phyloP scores from a whole-genome alignment of 2,329 filamentous ascomycete species.

The Nemania sp. region DNA sequence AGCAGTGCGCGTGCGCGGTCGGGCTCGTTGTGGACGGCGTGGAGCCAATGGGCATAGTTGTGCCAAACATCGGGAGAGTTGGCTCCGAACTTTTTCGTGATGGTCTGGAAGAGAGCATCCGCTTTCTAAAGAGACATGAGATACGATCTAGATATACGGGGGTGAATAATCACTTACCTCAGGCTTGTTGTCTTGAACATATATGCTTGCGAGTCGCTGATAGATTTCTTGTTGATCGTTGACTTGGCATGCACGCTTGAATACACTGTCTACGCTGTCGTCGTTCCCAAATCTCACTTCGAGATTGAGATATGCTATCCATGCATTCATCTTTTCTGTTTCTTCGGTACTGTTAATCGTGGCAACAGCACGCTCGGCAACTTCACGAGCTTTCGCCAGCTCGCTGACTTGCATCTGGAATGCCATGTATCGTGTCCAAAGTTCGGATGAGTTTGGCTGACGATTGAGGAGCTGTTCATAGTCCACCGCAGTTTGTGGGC shows the following conservation, averaged over 20 bases:
- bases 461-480: constrained; percentile 92
- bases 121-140: constrained; percentile 68
- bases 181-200: constrained; percentile 86
- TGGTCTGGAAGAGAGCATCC: constrained; percentile 81
- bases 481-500: constrained; percentile 86
- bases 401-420: constrained; percentile 94
- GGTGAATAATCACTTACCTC: constrained; percentile 60
- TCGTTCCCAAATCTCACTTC: constrained; percentile 89
- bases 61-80: constrained; percentile 80
- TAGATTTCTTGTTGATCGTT: constrained; percentile 91
- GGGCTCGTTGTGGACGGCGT: constrained; percentile 70
- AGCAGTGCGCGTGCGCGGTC: constrained; percentile 79
- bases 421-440: constrained; percentile 99
- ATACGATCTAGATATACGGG: not conserved
- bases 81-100: constrained; percentile 87
- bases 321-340: constrained; percentile 90
- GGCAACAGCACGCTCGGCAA: constrained; percentile 86
- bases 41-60: constrained; percentile 93
- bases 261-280: constrained; percentile 79
- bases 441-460: constrained; percentile 86
- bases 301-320: constrained; percentile 92
- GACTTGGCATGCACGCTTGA: constrained; percentile 90
- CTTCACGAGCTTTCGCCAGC: constrained; percentile 81
- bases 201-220: constrained; percentile 88
- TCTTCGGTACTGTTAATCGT: constrained; percentile 92